phyloP scores from a whole-genome alignment of 2,329 filamentous ascomycete species.

The Trichoderma arundinaceum region DNA sequence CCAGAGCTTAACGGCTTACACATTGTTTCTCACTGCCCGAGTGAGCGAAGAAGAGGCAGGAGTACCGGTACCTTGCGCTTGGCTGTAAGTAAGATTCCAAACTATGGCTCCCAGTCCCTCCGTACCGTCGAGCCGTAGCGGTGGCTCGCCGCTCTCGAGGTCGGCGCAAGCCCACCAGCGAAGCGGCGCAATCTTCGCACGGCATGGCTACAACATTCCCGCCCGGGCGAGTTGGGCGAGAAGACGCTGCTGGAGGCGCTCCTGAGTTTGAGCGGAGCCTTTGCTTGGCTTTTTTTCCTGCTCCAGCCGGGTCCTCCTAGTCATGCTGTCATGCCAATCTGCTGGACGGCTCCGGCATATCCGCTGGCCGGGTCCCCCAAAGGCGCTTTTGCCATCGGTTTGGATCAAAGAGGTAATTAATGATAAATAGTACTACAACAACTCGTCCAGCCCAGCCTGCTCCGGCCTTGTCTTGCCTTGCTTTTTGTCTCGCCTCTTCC shows the following conservation, averaged over 20 bases:
- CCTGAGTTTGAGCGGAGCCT: constrained; percentile 25
- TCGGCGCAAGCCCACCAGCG: constrained; percentile 20
- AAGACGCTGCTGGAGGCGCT: background rate
- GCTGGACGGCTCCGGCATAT: constrained; percentile 30
- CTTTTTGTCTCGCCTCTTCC: background rate
- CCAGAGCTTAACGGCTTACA: too few species aligned
- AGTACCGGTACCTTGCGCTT: constrained; percentile 3
- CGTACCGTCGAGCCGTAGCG: constrained; percentile 22
- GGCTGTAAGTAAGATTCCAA: constrained; percentile 20
- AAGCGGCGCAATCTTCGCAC: constrained; percentile 13
- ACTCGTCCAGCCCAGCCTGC: background rate
- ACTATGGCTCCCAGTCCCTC: constrained; percentile 15
- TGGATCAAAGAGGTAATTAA: constrained; percentile 17
- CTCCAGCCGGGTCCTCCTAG: constrained; percentile 23
- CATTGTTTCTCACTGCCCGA: too few species aligned
- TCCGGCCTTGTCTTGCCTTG: background rate
- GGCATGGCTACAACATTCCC: constrained; percentile 25
- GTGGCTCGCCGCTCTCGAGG: constrained; percentile 17
- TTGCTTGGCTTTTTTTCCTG: constrained; percentile 26
- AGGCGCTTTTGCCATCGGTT: constrained; percentile 14
- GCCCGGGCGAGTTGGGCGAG: constrained; percentile 18
- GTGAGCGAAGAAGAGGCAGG: too few species aligned
- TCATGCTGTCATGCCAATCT: constrained; percentile 32
- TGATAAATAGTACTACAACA: constrained; percentile 24
- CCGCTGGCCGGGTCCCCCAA: constrained; percentile 11